These are phyloP conservation scores for Inga leiocalycina DNA, from an alignment of 306 rosid species.

Conservation along the genomic window DNA sequence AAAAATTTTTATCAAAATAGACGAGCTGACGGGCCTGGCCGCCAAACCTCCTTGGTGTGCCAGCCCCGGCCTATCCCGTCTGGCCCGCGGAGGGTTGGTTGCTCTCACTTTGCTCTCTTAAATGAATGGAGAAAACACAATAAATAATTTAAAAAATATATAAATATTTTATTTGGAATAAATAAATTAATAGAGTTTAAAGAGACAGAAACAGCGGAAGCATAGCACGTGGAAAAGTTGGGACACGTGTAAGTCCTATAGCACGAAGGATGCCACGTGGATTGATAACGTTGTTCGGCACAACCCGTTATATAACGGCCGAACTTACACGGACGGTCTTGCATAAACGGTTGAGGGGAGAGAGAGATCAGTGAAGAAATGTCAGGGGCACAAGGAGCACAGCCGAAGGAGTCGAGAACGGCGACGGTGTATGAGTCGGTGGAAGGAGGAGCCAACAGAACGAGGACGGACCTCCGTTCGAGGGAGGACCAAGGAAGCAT, in stretches of 20 bases:
- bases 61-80: too few species aligned
- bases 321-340: neutral
- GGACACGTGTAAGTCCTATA: conserved; percentile 32
- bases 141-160: too few species aligned
- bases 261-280: conserved; percentile 25
- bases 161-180: neutral
- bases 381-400: conserved; percentile 93
- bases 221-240: conserved; percentile 1
- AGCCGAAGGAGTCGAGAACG: conserved; percentile 60
- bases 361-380: conserved; percentile 26
- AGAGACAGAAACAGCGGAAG: neutral
- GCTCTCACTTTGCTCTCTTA: too few species aligned
- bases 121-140: too few species aligned
- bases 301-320: neutral
- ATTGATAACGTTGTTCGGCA: neutral
- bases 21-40: too few species aligned
- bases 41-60: too few species aligned
- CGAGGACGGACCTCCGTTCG: conserved; percentile 54
- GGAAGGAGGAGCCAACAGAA: conserved; percentile 69
- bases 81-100: too few species aligned
- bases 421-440: conserved; percentile 70
- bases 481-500: conserved; percentile 72
- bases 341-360: neutral
- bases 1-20: too few species aligned
- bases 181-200: neutral